Base-by-base conservation (phyloP, 805 yeast species). In the Metschnikowia koreensis region DNA sequence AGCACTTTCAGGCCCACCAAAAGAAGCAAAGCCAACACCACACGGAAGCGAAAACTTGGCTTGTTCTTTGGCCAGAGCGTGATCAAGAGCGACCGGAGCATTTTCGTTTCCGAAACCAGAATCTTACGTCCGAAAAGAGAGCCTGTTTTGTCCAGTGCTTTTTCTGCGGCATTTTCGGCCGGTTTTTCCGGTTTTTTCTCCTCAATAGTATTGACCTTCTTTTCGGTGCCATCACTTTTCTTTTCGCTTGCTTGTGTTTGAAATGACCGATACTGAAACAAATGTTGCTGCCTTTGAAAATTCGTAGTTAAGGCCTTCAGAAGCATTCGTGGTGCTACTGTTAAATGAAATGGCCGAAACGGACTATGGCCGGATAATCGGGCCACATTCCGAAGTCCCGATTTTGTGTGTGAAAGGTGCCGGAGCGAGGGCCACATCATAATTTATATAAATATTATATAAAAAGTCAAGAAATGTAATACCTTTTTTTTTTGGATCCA, bases 51-150 rank as follows among this genome's bases (percentile, higher is more conserved):
- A 53, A 86, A 86, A 49, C 83, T 77, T 5, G 80, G 75, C 52
- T 86, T 82, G 53, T 83, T 77, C 59, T 81, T 82, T 10, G 97
- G 97, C 97, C 97, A 89, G 13, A 89, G 77, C 51, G 90, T 89
- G 13, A 80, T 73, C 54, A 87, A 59, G 43, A 89, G 71, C 46
- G 88, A 85, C 60, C 74, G 77, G 51, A 89, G 69, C 67, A 89
- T 89, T 54, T 79, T 66, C 50, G 73, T 53, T 57, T 81, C 82
- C 2, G 83, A 77, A 1, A 72, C 66, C 41, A 66, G 50, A 41
- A 59, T 55, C 31, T 52, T 41, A 37, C 60, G 54, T n/a, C 62
- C 62, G 16, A 59, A 58, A 17, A 46, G 29, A 38, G 49, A 17
- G 27, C n/a, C 6, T 37, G 34, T 12, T 10, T 31, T 31, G 3